Base-by-base conservation (phyloP, 2,329 filamentous ascomycete genomes). In the Didymella sp. region DNA sequence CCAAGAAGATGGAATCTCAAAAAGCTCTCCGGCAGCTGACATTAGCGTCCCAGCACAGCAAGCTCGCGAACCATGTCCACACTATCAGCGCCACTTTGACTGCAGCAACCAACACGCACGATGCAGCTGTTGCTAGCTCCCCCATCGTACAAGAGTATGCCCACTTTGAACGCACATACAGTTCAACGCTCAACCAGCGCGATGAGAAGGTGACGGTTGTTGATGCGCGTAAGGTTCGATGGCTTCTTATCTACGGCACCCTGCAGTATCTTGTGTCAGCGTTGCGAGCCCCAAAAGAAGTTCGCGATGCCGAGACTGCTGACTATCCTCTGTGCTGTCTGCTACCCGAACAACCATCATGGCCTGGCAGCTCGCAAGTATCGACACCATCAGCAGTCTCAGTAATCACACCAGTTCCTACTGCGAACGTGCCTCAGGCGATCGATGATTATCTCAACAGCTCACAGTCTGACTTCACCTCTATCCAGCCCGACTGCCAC, bases 171-270 rank as follows among this genome's bases (percentile, higher is more conserved):
- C 84, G 86, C 49, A 81, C 85, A 6, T 80, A 82, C 2, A 77
- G 67, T 37, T 58, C 79, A 19, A 86, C 83, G 58, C 51, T 79
- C 17, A 86, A 83, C 61, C 77, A 78, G 0, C 63, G 64, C 17
- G 84, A 88, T 56, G 85, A 84, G 54, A 87, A 85, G 67, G 71
- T 88, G 1, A 82, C 84, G 0, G 76, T 86, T 11, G 79, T 82
- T 8, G 90, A 94, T 61, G 89, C 86, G 1, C 85, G 91, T 37
- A 93, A 92, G 73, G 84, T 92, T 15, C 83, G 90, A 35, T 95
- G 90, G 90, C 84, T 93, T 27, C 71, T 93, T 31, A 82, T 94
- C 6, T 94, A 94, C 67, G 83, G 86, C 17, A 82, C 86, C 3
- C 83, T 91, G 54, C 91, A 95, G 71, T 87, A 87, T n/a, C 81